Percentiles rank a stretch among this genome's conserved stretches.
Conservation (phyloP, 2,329 filamentous ascomycete genomes). For the Bipolaris victoriae region DNA sequence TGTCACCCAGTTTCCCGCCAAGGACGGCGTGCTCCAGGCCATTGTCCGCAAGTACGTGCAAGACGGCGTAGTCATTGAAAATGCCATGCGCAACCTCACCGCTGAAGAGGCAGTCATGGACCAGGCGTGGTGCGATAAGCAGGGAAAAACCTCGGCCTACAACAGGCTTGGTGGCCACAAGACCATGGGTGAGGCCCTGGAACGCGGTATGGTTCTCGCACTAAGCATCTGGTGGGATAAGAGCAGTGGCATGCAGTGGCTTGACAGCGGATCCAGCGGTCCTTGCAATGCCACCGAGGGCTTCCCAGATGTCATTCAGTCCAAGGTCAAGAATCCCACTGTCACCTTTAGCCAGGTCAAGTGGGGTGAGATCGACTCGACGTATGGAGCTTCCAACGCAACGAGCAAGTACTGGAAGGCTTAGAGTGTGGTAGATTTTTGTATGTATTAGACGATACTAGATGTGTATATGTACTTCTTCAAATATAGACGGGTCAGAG, state of each 20-base stretch:
- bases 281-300: conserved; percentile 63
- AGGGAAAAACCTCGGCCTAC: conserved; percentile 15
- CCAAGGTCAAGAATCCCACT: conserved; percentile 55
- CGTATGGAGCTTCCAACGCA: conserved; percentile 39
- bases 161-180: conserved; percentile 51
- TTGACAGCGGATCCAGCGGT: conserved; percentile 59
- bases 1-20: conserved; percentile 70
- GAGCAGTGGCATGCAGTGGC: conserved; percentile 62
- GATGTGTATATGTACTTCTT: not conserved
- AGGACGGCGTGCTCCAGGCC: conserved; percentile 62
- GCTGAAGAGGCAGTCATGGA: conserved; percentile 23
- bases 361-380: conserved; percentile 66
- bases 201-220: conserved; percentile 60
- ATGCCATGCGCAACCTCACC: conserved; percentile 52
- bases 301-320: conserved; percentile 56
- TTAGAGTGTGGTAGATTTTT: too few relatives aligned
- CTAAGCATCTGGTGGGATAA: conserved; percentile 64
- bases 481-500: too few relatives aligned
- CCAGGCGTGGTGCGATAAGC: conserved; percentile 34
- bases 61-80: conserved; percentile 64
- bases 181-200: conserved; percentile 56
- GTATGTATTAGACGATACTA: not conserved
- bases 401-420: not conserved
- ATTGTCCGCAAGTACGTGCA: conserved; percentile 72
- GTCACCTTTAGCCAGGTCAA: conserved; percentile 64